Conservation (phyloP, 2,329 filamentous ascomycete genomes). For the Botrytis aclada region DNA sequence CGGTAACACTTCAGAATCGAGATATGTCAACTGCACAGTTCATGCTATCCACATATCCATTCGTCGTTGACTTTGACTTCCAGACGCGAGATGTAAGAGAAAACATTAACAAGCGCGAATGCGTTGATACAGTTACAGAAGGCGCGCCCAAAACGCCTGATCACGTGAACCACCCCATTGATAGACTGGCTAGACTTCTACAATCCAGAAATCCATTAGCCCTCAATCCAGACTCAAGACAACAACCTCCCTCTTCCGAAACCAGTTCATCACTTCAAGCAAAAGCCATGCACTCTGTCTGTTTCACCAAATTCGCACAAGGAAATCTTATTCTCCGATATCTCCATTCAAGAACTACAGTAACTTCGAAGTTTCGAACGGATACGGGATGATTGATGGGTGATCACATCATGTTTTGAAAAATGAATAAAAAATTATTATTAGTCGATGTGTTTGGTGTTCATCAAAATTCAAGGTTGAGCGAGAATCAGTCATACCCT, state of each 20-base stretch:
- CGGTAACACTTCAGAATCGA: not conserved
- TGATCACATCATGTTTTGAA: conserved; percentile 15
- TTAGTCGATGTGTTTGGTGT: not conserved
- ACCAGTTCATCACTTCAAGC: not conserved
- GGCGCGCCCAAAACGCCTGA: conserved; percentile 12
- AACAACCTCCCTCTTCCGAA: not conserved
- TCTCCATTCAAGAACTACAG: conserved; percentile 10
- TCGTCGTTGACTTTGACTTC: not conserved
- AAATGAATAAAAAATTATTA: not conserved
- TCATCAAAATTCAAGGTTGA: conserved; percentile 16
- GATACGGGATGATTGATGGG: conserved; percentile 14
- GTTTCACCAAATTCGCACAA: not conserved
- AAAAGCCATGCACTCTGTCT: not conserved
- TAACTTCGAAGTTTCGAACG: conserved; percentile 15
- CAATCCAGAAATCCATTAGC: not conserved
- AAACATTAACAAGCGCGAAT: conserved; percentile 5
- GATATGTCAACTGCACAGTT: not conserved
- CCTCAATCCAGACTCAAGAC: not conserved
- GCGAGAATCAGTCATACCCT: conserved; percentile 11
- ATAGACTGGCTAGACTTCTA: not conserved
- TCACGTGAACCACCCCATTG: conserved; percentile 10
- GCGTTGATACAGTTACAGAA: conserved; percentile 18
- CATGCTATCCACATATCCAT: not conserved
- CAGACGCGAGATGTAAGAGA: not conserved
- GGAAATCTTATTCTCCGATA: conserved; percentile 10